Percentiles rank a stretch among this genome's conserved stretches.
Evolutionary conservation across 1,139 yeast genomes (phyloP).

Genomic region (Zhuliangozyma parablackwelliae): DNA sequence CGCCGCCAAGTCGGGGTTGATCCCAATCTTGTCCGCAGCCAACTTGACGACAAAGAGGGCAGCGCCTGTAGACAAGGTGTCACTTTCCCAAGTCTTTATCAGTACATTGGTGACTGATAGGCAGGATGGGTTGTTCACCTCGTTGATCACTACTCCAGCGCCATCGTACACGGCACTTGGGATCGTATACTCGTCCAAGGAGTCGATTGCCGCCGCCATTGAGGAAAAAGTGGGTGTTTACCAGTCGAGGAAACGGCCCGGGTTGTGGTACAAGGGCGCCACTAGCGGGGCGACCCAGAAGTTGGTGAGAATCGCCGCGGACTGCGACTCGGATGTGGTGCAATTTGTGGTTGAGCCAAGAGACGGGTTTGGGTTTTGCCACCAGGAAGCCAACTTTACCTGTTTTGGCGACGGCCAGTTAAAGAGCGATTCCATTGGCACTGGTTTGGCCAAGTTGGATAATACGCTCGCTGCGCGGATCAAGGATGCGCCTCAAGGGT

Average conservation of each 20-base stretch:
- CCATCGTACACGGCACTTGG: constrained; percentile 63
- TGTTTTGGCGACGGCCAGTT: constrained; percentile 59
- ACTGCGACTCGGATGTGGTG: constrained; percentile 90
- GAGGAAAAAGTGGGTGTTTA: constrained; percentile 84
- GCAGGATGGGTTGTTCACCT: constrained; percentile 77
- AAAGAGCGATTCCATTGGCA: constrained; percentile 42
- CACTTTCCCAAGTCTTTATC: constrained; percentile 51
- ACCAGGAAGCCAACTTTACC: constrained; percentile 63
- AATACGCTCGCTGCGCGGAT: constrained; percentile 53
- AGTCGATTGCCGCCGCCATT: constrained; percentile 78
- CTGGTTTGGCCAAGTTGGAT: constrained; percentile 66
- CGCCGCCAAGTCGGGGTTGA: constrained; percentile 35
- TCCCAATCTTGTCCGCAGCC: constrained; percentile 43
- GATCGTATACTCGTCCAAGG: constrained; percentile 81
- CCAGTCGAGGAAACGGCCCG: constrained; percentile 82
- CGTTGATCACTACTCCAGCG: constrained; percentile 70
- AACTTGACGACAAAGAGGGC: constrained; percentile 39
- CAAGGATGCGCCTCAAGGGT: constrained; percentile 75
- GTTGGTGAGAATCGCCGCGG: constrained; percentile 60
- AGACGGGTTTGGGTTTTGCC: constrained; percentile 86
- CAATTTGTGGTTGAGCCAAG: constrained; percentile 78
- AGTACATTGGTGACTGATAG: constrained; percentile 73
- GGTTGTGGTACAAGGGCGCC: constrained; percentile 91
- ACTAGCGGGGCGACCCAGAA: constrained; percentile 93
- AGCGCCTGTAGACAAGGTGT: constrained; percentile 26